Evolutionary conservation across 371 early-diverging fungal species (phyloP), one percentile per base, ranked within the genome.

Genomic region (Circinella umbellata): DNA sequence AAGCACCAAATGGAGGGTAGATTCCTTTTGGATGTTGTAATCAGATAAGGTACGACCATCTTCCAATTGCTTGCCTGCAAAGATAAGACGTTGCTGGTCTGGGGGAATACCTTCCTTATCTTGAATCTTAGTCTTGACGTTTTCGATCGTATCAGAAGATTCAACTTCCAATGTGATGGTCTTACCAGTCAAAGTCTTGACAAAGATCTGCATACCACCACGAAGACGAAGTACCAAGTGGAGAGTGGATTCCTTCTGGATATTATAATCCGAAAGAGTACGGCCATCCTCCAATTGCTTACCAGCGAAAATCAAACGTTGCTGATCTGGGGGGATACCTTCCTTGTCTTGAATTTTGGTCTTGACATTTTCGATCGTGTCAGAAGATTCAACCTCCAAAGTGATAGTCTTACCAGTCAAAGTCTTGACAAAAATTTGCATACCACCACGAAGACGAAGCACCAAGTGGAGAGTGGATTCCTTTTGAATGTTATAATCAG

Each of bases 51-150:
- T 88, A 84, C 97, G 96, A 71, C 97, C 98, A 86, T 99, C 99
- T 87, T 99, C 99, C 69, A 99, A 94, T 90, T 99, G 99, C 92
- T 99, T 99, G 76, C 98, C 99, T 82, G 99, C 99, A 82, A 99
- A 99, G 81, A 99, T 99, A 73, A 99, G 91, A 77, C 99, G 98
- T 87, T 99, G 99, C 91, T 99, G 99, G 85, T 99, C 99, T 72
- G 99, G 99, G 68, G 99, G 99, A 80, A 99, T 99, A 75, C 92
- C 92, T 86, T 98, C 98, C 91, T 98, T 97, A 86, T 98, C 98
- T 84, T 98, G 98, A 74, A 98, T 97, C 91, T 97, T 98, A 71
- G 80, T 75, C 91, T 98, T 98, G 83, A 98, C 96, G 80, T 84
- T 82, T 69, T 82, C 83, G 64, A 82, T 82, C 67, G 79, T 75